These are phyloP conservation scores for Apiospora malaysiana DNA, from an alignment of 2,329 filamentous ascomycete species.

Conservation along the genomic window DNA sequence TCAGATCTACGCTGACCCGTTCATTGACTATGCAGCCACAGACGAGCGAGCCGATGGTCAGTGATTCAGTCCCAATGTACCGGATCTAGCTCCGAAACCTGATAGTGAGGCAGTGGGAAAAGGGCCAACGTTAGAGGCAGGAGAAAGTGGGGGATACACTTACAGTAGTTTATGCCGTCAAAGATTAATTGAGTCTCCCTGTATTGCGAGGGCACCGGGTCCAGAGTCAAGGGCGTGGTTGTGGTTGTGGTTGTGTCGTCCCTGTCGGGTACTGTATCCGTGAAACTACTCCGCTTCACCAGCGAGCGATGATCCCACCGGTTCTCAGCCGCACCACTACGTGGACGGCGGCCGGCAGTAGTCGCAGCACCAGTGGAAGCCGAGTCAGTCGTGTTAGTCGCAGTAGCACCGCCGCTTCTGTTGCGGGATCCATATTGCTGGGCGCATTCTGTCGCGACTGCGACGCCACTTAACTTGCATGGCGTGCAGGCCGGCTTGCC, in stretches of 20 bases:
- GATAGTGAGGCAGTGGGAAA: background rate
- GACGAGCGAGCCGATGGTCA: background rate
- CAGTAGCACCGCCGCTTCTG: background rate
- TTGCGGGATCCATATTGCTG: background rate
- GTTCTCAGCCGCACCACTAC: constrained; percentile 3
- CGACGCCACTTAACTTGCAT: background rate
- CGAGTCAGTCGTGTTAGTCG: background rate
- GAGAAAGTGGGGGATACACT: background rate
- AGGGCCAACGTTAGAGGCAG: background rate
- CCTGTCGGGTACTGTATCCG: constrained; percentile 3
- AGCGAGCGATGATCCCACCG: background rate
- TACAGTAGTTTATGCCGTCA: constrained; percentile 26
- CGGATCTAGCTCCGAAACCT: background rate
- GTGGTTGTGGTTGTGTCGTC: background rate
- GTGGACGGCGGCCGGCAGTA: background rate
- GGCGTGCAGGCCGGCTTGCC: constrained; percentile 2
- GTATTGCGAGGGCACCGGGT: constrained; percentile 16
- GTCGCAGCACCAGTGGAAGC: background rate
- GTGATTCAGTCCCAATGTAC: background rate
- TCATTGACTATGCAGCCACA: constrained; percentile 24
- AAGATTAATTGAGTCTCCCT: constrained; percentile 24
- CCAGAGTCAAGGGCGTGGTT: background rate
- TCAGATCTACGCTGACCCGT: constrained; percentile 24
- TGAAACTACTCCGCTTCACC: constrained; percentile 8
- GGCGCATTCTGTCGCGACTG: background rate